Percentiles rank a stretch among this genome's conserved stretches.
These are phyloP conservation scores for Aspergillus funiculosus DNA, from an alignment of 495 filamentous ascomycete genomes.

Conservation along the genomic window DNA sequence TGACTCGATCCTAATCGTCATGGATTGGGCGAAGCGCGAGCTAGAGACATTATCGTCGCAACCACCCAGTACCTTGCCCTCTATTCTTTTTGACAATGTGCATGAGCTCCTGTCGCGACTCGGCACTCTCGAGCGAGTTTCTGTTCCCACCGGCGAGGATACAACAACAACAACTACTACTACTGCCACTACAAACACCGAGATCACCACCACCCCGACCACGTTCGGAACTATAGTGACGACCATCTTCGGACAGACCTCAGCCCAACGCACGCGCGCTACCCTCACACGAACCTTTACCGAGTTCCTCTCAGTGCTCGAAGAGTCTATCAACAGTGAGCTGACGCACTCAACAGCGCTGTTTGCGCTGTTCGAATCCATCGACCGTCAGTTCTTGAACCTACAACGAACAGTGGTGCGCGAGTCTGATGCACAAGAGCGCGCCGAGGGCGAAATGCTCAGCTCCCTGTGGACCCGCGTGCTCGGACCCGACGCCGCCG, in stretches of 20 bases:
- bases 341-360: constrained; percentile 68
- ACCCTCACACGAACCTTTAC: constrained; percentile 81
- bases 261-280: constrained; percentile 67
- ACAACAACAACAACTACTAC: constrained; percentile 33
- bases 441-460: constrained; percentile 71
- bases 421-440: constrained; percentile 73
- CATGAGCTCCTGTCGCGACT: constrained; percentile 65
- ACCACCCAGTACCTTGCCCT: constrained; percentile 52
- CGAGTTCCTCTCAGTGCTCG: constrained; percentile 79
- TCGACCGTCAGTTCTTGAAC: constrained; percentile 84
- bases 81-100: constrained; percentile 68
- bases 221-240: constrained; percentile 58
- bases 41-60: constrained; percentile 51
- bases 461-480: constrained; percentile 79
- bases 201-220: constrained; percentile 49
- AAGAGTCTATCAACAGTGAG: constrained; percentile 81
- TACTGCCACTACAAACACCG: constrained; percentile 39
- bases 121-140: constrained; percentile 57
- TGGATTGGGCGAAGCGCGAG: constrained; percentile 91
- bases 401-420: constrained; percentile 79
- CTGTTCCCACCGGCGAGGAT: constrained; percentile 27
- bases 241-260: constrained; percentile 70
- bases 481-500: constrained; percentile 61
- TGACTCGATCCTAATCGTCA: constrained; percentile 82
- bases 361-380: constrained; percentile 77